These are phyloP conservation scores for Pichia thaimueangensis DNA, from an alignment of 805 yeast genomes.

Conservation along the genomic window DNA sequence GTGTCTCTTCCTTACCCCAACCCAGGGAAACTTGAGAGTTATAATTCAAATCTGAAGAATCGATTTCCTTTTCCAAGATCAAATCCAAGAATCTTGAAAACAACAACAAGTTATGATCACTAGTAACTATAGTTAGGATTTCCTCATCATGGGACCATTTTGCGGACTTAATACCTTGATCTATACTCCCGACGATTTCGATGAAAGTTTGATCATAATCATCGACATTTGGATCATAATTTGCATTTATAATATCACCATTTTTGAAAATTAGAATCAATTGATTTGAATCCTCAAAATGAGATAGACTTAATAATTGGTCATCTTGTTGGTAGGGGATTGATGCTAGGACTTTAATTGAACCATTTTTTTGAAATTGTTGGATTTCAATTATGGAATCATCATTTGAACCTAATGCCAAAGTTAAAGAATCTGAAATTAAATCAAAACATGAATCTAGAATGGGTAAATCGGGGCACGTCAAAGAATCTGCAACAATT, in stretches of 20 bases:
- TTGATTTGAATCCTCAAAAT: slow-evolving; percentile 64
- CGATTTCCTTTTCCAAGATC: slow-evolving; percentile 55
- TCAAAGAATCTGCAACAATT: slow-evolving; percentile 44
- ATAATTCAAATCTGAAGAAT: slow-evolving; percentile 54
- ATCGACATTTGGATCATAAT: slow-evolving; percentile 42
- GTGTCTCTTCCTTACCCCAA: slow-evolving; percentile 98
- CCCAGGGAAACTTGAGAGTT: slow-evolving; percentile 92
- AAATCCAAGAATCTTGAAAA: slow-evolving; percentile 78
- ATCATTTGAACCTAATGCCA: slow-evolving; percentile 50
- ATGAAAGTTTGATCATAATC: slow-evolving; percentile 51
- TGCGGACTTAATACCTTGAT: slow-evolving; percentile 65
- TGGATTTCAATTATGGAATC: slow-evolving; percentile 65
- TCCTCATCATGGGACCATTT: slow-evolving; percentile 92
- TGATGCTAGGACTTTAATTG: slow-evolving; percentile 50
- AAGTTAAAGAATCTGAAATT: slow-evolving; percentile 64
- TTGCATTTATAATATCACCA: slow-evolving; percentile 72
- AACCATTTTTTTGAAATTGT: slow-evolving; percentile 62
- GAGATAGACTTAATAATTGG: slow-evolving; percentile 48
- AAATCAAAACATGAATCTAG: slow-evolving; percentile 60
- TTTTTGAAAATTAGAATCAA: slow-evolving; percentile 58
- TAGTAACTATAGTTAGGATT: slow-evolving; percentile 62
- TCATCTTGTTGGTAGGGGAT: slow-evolving; percentile 44
- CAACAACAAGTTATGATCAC: slow-evolving; percentile 52
- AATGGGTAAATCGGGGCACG: slow-evolving; percentile 60
- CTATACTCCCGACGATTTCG: slow-evolving; percentile 81